A percentile compares a stretch with the other conserved stretches of the same genome.
Evolutionary conservation across 1,284 basidiomycete genomes (phyloP).

Genomic region (Mycosarcoma mackinlayi): DNA sequence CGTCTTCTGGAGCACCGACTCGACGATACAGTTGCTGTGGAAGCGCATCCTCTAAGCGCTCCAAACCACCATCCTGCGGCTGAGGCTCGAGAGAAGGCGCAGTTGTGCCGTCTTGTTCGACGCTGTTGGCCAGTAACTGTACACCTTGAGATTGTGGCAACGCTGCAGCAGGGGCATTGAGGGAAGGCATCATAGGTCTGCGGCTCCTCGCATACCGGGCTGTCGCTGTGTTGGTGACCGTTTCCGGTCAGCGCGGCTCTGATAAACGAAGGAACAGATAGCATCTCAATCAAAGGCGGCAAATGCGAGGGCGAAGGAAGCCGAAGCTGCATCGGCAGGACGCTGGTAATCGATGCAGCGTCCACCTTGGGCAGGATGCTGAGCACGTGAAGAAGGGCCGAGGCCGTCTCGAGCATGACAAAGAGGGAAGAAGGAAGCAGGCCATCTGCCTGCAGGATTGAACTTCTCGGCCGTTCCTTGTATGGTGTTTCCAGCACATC

Average conservation of each 20-base stretch:
- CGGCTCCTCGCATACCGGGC: slow-evolving; percentile 17
- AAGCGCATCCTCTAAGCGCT: neutral
- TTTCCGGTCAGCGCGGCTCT: slow-evolving; percentile 24
- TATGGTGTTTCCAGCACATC: neutral
- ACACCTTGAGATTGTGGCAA: no score
- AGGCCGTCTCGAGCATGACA: slow-evolving; percentile 33
- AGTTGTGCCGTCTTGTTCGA: neutral
- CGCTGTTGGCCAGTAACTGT: neutral
- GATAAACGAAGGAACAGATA: slow-evolving; percentile 27
- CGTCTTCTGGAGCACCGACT: slow-evolving; percentile 33
- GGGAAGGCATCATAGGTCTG: slow-evolving; percentile 41
- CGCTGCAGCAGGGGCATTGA: no score
- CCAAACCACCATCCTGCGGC: neutral
- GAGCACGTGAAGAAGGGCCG: slow-evolving; percentile 28
- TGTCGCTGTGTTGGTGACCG: slow-evolving; percentile 6
- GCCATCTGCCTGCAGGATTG: slow-evolving; percentile 13
- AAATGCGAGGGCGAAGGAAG: slow-evolving; percentile 51
- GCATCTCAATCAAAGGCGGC: slow-evolving; percentile 35
- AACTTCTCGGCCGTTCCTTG: neutral
- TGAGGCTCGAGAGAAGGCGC: slow-evolving; percentile 1
- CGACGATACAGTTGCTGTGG: slow-evolving; percentile 32
- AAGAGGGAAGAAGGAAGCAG: slow-evolving; percentile 28
- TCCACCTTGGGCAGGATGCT: slow-evolving; percentile 40
- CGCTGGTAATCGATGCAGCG: slow-evolving; percentile 18
- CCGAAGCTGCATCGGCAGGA: slow-evolving; percentile 23